Percentiles rank a stretch among this genome's conserved stretches.
phyloP scores from a whole-genome alignment of 306 rosid genomes.

The Spatholobus suberectus region DNA sequence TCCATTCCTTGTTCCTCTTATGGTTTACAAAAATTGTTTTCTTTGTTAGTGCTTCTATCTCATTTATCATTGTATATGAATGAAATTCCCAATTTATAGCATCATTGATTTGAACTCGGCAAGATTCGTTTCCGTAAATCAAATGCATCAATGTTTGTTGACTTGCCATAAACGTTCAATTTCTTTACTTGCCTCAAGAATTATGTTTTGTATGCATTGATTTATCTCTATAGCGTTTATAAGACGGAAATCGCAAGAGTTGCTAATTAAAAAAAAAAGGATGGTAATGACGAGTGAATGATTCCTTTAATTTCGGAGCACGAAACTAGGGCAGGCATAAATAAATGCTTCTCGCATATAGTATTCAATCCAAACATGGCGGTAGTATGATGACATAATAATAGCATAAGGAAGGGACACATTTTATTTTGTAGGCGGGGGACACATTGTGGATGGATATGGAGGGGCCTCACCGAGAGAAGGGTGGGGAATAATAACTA shows the following conservation, averaged over 20 bases:
- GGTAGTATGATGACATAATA: not conserved
- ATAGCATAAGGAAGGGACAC: not conserved
- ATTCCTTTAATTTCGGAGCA: no score
- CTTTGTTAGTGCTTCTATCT: not conserved
- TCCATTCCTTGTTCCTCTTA: slow-evolving; percentile 22
- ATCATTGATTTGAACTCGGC: slow-evolving; percentile 15
- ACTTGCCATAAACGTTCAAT: not conserved
- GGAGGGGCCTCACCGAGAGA: not conserved
- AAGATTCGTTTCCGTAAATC: slow-evolving; percentile 19
- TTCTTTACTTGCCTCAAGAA: not conserved
- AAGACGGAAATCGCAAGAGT: no score
- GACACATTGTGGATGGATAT: not conserved
- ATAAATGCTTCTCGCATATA: not conserved
- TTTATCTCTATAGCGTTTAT: no score
- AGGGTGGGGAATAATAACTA: not conserved
- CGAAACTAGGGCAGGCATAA: not conserved
- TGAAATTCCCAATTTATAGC: slow-evolving; percentile 12
- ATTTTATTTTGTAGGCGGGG: no score
- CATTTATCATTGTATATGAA: slow-evolving; percentile 40
- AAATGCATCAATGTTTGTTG: slow-evolving; percentile 19
- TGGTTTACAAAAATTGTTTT: not conserved
- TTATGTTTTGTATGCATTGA: not conserved
- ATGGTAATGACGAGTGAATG: no score
- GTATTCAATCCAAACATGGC: not conserved
- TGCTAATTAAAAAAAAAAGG: no score